Evolutionary conservation across 306 rosid genomes (phyloP).

Genomic region (Vigna mungo): DNA sequence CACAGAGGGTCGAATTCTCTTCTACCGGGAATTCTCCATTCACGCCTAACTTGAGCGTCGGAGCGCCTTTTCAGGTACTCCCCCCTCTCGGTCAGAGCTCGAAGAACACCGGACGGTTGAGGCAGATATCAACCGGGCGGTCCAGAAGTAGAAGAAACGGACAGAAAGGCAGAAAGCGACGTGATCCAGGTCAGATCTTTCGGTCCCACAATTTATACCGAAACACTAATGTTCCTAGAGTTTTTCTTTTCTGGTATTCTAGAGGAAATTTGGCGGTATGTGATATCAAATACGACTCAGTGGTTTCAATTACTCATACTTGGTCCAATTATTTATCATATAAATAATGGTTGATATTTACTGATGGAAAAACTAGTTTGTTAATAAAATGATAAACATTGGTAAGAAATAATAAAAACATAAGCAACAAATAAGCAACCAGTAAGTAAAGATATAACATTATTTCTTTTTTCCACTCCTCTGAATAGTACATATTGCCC

Average conservation of each 20-base stretch:
- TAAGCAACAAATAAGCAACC: neutral
- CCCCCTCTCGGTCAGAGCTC: too few species aligned
- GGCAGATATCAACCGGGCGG: too few species aligned
- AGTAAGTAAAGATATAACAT: neutral
- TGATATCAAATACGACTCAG: too few species aligned
- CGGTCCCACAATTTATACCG: too few species aligned
- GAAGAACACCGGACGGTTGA: too few species aligned
- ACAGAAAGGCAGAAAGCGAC: too few species aligned
- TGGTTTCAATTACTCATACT: neutral
- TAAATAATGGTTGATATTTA: neutral
- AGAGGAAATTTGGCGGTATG: neutral
- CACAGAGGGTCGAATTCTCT: too few species aligned
- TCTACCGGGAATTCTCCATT: too few species aligned
- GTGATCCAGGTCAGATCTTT: too few species aligned
- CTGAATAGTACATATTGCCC: neutral
- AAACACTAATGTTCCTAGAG: neutral
- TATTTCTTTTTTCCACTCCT: neutral
- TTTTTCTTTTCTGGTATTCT: constrained; percentile 14
- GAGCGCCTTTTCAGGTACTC: too few species aligned
- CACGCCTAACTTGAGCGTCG: too few species aligned
- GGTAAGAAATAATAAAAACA: neutral
- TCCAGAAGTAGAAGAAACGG: too few species aligned
- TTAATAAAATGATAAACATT: neutral
- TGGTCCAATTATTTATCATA: constrained; percentile 2
- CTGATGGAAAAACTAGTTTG: neutral